Evolutionary conservation across 345 rosid species (phyloP), one percentile per base, ranked within the genome.

Genomic region (Erucastrum elatum): DNA sequence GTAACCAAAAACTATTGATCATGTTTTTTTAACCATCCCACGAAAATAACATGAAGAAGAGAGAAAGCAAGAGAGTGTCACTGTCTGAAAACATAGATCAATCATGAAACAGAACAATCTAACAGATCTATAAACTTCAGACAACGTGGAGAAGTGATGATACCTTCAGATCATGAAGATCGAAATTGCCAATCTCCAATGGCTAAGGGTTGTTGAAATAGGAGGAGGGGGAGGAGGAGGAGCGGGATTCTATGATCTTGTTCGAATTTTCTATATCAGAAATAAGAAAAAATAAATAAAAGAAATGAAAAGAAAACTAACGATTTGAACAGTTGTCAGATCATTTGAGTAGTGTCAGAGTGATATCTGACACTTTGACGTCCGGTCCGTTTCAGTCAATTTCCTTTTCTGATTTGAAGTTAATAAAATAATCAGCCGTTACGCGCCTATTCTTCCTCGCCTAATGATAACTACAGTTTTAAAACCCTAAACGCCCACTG

Each of bases 341-440:
- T 30, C 46, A 63, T 46, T 5, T 71, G 75, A 30, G 53, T n/a
- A 65, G 77, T 74, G 77, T 51, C 70, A 74, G 77, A 62, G 68
- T 73, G 70, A 44, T 33, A 10, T 74, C 77, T 74, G 70, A 74
- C 77, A 74, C 70, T 64, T 74, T 74, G 77, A 64, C 71, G 64
- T 21, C 53, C 3, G 77, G 77, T 74, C 71, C 31, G 69, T 30
- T 49, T 37, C 26, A 15, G 77, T 74, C 21, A 64, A 21, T 64
- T 72, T 1, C 34, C n/a, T 49, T 29, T 60, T 62, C 44, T 39
- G 1, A 39, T 72, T 61, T 27, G 34, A 64, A 64, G 4, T 21
- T 17, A 11, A 25, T 60, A 60, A 26, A 31, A 21, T 33, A 16
- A 73, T 74, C 63, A 33, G 77, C 49, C 77, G 51, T 74, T 74